Percentiles rank a stretch among this genome's conserved stretches.
phyloP scores from a whole-genome alignment of 805 yeast genomes.

The Nakazawaea populi region DNA sequence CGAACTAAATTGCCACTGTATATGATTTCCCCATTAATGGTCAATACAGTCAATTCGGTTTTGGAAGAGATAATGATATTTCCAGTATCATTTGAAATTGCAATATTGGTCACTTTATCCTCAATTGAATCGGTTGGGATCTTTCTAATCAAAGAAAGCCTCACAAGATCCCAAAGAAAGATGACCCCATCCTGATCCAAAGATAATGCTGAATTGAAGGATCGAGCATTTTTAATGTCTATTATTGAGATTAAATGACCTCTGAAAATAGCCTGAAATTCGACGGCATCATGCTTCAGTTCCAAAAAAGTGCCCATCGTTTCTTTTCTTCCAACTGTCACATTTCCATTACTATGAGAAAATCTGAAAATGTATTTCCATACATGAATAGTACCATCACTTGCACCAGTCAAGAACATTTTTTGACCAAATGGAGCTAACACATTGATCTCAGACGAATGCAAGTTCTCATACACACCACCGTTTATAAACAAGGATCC shows the following conservation, averaged over 20 bases:
- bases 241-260: constrained; percentile 50
- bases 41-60: constrained; percentile 31
- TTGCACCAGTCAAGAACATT: constrained; percentile 42
- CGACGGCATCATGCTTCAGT: constrained; percentile 20
- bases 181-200: constrained; percentile 50
- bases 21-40: constrained; percentile 37
- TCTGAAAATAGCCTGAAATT: constrained; percentile 40
- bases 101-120: constrained; percentile 23
- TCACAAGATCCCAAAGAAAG: constrained; percentile 59
- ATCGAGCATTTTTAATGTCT: constrained; percentile 41
- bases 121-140: constrained; percentile 13
- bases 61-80: constrained; percentile 34
- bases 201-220: constrained; percentile 50
- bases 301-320: not conserved
- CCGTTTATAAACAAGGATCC: constrained; percentile 30
- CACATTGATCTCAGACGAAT: constrained; percentile 31
- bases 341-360: not conserved
- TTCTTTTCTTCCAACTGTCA: constrained; percentile 4
- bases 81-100: constrained; percentile 53
- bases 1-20: constrained; percentile 24
- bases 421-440: constrained; percentile 35
- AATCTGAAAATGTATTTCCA: constrained; percentile 38
- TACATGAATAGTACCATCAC: constrained; percentile 54
- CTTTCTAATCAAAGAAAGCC: constrained; percentile 43
- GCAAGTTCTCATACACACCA: constrained; percentile 35